A percentile compares a stretch with the other conserved stretches of the same genome.
Conservation (phyloP, 176 grass and related monocot species). For the Oryza meyeriana region DNA sequence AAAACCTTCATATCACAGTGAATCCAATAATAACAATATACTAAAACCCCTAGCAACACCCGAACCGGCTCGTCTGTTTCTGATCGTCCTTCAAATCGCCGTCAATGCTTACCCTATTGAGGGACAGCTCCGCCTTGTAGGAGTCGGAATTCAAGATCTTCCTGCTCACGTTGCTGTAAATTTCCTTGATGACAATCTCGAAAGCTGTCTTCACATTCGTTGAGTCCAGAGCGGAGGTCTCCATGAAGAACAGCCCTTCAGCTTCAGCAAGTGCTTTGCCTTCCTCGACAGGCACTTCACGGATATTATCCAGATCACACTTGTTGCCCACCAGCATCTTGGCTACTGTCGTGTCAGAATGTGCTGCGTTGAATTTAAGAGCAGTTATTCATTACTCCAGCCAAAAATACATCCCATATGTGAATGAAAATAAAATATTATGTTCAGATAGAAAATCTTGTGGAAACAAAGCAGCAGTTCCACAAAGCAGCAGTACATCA, state of each 20-base stretch:
- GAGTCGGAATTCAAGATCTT: conserved; percentile 78
- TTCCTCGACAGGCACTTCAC: conserved; percentile 64
- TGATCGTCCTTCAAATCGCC: conserved; percentile 45
- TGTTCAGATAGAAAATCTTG: background rate
- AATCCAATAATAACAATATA: conserved; percentile 28
- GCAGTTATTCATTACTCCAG: background rate
- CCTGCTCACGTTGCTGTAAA: conserved; percentile 77
- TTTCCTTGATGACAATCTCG: conserved; percentile 78
- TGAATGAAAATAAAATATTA: background rate
- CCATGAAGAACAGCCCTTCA: conserved; percentile 88
- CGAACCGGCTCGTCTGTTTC: conserved; percentile 54
- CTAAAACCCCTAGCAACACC: conserved; percentile 56
- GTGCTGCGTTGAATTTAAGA: conserved; percentile 47
- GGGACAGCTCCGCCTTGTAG: conserved; percentile 72
- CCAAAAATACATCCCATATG: background rate
- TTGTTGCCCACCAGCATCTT: conserved; percentile 97
- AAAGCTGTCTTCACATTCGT: conserved; percentile 79
- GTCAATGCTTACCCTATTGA: conserved; percentile 78
- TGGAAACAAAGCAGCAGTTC: background rate
- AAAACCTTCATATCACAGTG: conserved; percentile 1
- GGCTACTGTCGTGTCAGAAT: conserved; percentile 73
- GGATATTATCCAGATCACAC: conserved; percentile 73
- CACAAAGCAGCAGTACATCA: background rate
- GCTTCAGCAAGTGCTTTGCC: conserved; percentile 75
- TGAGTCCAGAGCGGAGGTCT: conserved; percentile 78